These are phyloP conservation scores for Paracamarosporium sp. DNA, from an alignment of 2,329 filamentous ascomycete genomes.

Conservation along the genomic window DNA sequence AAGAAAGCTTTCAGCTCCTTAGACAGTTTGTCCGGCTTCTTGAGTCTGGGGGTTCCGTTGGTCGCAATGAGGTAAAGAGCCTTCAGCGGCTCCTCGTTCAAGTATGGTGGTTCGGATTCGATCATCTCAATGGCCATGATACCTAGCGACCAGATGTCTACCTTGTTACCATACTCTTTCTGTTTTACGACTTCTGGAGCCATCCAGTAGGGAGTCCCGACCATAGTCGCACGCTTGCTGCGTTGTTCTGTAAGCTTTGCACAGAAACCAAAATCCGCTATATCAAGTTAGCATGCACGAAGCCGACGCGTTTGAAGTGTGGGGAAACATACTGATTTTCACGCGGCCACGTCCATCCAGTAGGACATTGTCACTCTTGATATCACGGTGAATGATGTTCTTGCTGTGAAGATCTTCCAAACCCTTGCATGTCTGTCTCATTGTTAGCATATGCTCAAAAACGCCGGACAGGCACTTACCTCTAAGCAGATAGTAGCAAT, in stretches of 20 bases:
- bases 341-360: conserved; percentile 93
- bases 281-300: conserved; percentile 16
- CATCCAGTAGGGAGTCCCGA: conserved; percentile 99
- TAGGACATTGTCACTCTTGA: conserved; percentile 98
- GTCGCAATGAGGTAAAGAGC: conserved; percentile 97
- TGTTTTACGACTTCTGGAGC: conserved; percentile 99
- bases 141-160: conserved; percentile 97
- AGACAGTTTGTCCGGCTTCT: conserved; percentile 97
- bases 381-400: conserved; percentile 98
- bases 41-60: conserved; percentile 93
- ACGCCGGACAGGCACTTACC: conserved; percentile 61
- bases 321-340: conserved; percentile 81
- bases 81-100: conserved; percentile 97
- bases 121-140: conserved; percentile 99
- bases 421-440: conserved; percentile 83
- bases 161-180: conserved; percentile 97
- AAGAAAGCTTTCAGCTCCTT: conserved; percentile 98
- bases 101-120: conserved; percentile 95
- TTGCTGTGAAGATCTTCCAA: conserved; percentile 93
- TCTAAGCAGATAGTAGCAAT: conserved; percentile 97
- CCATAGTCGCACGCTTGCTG: conserved; percentile 98
- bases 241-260: conserved; percentile 97
- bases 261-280: conserved; percentile 98
- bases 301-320: neutral
- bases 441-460: conserved; percentile 29